Evolutionary conservation across 164 flowering plant species (phyloP).

Genomic region (Kingdonia uniflora): DNA sequence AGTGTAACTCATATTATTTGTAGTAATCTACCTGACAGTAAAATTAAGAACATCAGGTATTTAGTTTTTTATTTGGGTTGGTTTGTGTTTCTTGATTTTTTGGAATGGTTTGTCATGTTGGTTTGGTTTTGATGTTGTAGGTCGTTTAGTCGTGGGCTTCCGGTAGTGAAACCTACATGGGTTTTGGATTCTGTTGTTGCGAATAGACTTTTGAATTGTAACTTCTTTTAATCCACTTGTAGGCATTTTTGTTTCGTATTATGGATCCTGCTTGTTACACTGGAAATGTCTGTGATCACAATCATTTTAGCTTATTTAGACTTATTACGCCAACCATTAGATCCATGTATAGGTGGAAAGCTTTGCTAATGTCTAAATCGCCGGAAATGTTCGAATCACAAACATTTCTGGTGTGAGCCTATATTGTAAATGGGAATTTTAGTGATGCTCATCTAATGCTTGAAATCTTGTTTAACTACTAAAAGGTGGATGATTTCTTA

Average conservation of each 20-base stretch:
- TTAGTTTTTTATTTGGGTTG: neutral
- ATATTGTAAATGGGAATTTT: too few relatives aligned
- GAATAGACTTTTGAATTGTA: conserved; percentile 70
- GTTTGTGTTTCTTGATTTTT: neutral
- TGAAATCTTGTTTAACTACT: neutral
- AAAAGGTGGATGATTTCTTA: conserved; percentile 3
- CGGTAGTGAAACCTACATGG: conserved; percentile 91
- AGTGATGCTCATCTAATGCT: too few relatives aligned
- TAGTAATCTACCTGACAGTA: conserved; percentile 90
- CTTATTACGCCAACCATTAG: neutral
- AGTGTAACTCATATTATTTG: conserved; percentile 88
- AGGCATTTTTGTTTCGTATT: too few relatives aligned
- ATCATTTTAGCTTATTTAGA: neutral
- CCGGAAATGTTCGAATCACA: neutral
- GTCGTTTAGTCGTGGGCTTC: conserved; percentile 85
- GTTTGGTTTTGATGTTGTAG: conserved; percentile 27
- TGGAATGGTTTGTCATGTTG: conserved; percentile 3
- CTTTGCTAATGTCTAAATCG: neutral
- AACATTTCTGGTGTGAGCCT: too few relatives aligned
- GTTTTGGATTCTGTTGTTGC: conserved; percentile 74
- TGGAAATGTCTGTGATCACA: too few relatives aligned
- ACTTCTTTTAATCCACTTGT: too few relatives aligned
- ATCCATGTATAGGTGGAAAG: neutral
- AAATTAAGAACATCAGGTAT: conserved; percentile 82
- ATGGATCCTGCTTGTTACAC: too few relatives aligned